Evolutionary conservation across 2,329 filamentous ascomycete species (phyloP), one percentile per base, ranked within the genome.

Genomic region (Chaetomiaceae sp.): DNA sequence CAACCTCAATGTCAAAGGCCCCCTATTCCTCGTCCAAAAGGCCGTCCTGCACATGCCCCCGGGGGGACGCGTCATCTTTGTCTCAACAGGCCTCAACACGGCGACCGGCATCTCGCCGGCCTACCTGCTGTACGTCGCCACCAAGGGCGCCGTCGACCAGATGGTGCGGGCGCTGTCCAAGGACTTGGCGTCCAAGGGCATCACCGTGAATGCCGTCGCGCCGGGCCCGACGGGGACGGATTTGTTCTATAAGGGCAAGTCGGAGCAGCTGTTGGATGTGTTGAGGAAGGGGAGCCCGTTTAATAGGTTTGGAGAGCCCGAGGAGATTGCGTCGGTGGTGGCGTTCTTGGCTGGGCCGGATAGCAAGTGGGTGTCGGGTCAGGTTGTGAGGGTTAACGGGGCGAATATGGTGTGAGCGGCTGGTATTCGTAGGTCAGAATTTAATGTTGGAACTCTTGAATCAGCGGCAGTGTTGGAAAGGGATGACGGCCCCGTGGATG

Each of bases 61-160:
- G 0, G 77, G 77, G 2, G 72, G 71, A 0, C 71, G 71, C n/a
- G 69, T 83, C 48, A 69, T 83, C 55, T 71, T 83, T 54, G 68
- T 83, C 57, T 79, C 76, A 3, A 79, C 77, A 0, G 65, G 66
- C 17, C 57, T 71, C 39, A 69, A 65, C 36, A 62, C 60, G 14
- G 61, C 66, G 3, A 72, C 71, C 1, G 68, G 64, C 3, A 68
- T 82, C 1, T 50, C 68, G 23, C 71, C 76, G 0, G 57, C 63
- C 0, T 80, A 81, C 57, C 68, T 78, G 15, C 69, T 81, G 8
- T 85, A 84, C 63, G 71, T 71, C 9, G 69, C 75, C 0, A 80
- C 76, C 39, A 85, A 85, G 62, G 81, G 79, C 44, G 78, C 81
- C 8, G 73, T 85, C 37, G 80, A 84, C 64, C 78, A 83, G 64